phyloP scores from a whole-genome alignment of 176 grass and related monocot genomes.

The Ensete glaucum region DNA sequence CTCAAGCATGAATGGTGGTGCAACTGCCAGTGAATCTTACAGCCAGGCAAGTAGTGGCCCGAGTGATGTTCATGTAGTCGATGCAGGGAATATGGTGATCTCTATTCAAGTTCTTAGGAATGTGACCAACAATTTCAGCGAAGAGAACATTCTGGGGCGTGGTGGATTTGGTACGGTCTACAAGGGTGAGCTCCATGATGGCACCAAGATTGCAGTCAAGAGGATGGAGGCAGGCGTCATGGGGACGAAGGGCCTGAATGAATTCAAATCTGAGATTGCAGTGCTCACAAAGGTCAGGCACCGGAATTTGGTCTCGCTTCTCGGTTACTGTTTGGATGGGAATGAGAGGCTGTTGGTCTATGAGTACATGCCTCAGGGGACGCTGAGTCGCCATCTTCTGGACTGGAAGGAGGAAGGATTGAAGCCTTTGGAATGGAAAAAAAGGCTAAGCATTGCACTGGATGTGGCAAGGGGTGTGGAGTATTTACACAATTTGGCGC shows the following conservation, averaged over 20 bases:
- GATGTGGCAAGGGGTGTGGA: conserved; percentile 26
- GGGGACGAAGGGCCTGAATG: conserved; percentile 5
- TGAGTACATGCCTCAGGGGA: conserved; percentile 24
- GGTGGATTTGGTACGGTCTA: conserved; percentile 29
- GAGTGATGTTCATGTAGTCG: conserved; percentile 13
- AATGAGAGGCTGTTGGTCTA: conserved; percentile 29
- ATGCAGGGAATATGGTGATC: conserved; percentile 14
- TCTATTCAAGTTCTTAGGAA: conserved; percentile 14
- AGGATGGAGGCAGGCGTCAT: conserved; percentile 15
- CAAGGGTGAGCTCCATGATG: conserved; percentile 23
- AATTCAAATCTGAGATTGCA: conserved; percentile 23
- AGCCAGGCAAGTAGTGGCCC: conserved; percentile 2
- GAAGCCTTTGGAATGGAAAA: conserved; percentile 21
- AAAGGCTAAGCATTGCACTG: conserved; percentile 18
- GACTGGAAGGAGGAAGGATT: conserved; percentile 3
- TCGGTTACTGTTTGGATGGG: conserved; percentile 24
- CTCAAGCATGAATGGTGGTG: neutral
- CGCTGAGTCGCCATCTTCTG: conserved; percentile 22
- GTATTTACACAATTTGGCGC: conserved; percentile 26
- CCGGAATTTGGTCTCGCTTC: conserved; percentile 20
- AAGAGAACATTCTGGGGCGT: conserved; percentile 19
- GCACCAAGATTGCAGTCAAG: conserved; percentile 27
- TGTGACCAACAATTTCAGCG: conserved; percentile 22
- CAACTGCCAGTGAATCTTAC: neutral
- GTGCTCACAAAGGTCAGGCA: conserved; percentile 25